Base-by-base conservation (phyloP, 257 asterid species). In the Eucommia ulmoides region DNA sequence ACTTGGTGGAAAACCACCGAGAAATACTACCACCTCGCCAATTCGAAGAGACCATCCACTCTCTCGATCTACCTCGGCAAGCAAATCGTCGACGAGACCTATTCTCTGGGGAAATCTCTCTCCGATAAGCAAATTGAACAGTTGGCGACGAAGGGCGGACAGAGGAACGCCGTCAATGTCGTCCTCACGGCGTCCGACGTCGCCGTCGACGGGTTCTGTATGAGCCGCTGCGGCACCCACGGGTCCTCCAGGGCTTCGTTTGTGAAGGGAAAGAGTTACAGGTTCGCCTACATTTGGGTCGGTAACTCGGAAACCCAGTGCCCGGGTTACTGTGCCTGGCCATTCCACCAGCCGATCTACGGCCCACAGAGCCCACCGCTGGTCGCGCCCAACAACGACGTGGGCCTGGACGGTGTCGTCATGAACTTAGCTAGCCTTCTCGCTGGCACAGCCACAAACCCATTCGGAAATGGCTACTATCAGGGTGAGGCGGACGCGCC, bases 321-420 rank as follows among this genome's bases (percentile, higher is more conserved):
- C 54, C 74, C 82, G 0, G 89, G 78, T 1, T 67, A 63, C 53
- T 79, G 82, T 51, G 80, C 84, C 0, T 74, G 84, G 89, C 89
- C 89, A 0, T 76, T 79, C 46, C 79, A 79, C 38, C 77, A 70
- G 62, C 84, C 88, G 45, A 59, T 48, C 11, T 79, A 76, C 47
- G 88, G 82, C 12, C 88, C 88, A 0, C 84, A 79, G 46, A 63
- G 48, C 46, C 70, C 69, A 17, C 71, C 88, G 1, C 24, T 79
- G 53, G 55, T 63, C 5, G 59, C 82, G 7, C 88, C 88, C 10
- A 76, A 79, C 54, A 68, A 68, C 51, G 74, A 76, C 11, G 54
- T 79, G 45, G 75, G 88, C 35, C 25, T 69, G 24, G 88, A 79
- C 23, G 84, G 79, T 0, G 61, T 76, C 49, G 58, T 73, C 8